phyloP scores from a whole-genome alignment of 176 grass and related monocot genomes.

The Pontederia crassipes region DNA sequence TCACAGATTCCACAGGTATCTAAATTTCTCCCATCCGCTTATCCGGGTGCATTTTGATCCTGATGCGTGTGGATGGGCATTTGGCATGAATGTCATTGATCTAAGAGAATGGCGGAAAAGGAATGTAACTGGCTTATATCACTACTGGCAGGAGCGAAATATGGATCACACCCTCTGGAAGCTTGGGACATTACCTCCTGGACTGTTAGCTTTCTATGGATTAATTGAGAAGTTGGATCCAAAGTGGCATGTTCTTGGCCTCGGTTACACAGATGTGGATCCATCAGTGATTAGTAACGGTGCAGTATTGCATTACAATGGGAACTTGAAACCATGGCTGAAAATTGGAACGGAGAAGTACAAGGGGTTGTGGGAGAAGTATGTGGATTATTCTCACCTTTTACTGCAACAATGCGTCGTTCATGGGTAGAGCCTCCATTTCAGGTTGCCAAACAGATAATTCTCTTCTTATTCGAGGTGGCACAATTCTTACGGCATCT shows the following conservation, averaged over 20 bases:
- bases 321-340: conserved; percentile 95
- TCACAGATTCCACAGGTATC: conserved; percentile 94
- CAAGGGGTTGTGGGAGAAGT: conserved; percentile 82
- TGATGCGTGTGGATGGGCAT: conserved; percentile 98
- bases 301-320: conserved; percentile 96
- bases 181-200: conserved; percentile 85
- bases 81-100: conserved; percentile 97
- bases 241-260: conserved; percentile 89
- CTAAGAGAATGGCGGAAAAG: conserved; percentile 77
- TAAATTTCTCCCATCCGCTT: conserved; percentile 90
- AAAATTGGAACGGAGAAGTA: conserved; percentile 99
- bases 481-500: too few relatives aligned
- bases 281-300: conserved; percentile 49
- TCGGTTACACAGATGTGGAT: conserved; percentile 87
- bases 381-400: conserved; percentile 90
- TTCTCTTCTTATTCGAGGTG: neutral
- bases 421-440: conserved; percentile 27
- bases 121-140: conserved; percentile 96
- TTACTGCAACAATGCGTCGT: conserved; percentile 77
- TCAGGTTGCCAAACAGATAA: neutral
- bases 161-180: conserved; percentile 95
- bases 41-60: conserved; percentile 95
- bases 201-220: conserved; percentile 87
- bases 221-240: conserved; percentile 75
- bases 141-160: conserved; percentile 96